Percentiles rank a stretch among this genome's conserved stretches.
Conservation (phyloP, 2,329 filamentous ascomycete genomes). For the Daldinia eschscholtzii region DNA sequence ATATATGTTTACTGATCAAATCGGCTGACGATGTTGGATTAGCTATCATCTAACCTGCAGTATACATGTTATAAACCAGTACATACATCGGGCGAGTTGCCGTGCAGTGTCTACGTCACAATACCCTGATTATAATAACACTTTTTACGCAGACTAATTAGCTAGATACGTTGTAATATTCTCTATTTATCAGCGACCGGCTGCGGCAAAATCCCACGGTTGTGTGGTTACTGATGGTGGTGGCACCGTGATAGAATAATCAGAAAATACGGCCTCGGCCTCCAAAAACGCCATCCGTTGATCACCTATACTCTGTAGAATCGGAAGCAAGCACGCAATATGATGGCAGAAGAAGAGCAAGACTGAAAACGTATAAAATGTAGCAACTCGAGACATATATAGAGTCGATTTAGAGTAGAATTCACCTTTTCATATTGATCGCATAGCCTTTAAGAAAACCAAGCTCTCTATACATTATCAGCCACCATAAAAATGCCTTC, state of each 20-base stretch:
- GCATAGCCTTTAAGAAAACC: background rate
- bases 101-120: background rate
- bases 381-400: background rate
- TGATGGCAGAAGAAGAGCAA: background rate
- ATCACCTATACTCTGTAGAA: background rate
- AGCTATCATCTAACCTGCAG: background rate
- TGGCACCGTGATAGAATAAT: slow-evolving; percentile 38
- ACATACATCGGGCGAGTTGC: background rate
- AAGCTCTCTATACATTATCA: background rate
- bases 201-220: background rate
- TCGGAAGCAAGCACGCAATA: background rate
- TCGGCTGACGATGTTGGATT: background rate
- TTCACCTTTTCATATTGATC: too few species aligned
- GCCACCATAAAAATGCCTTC: slow-evolving; percentile 45
- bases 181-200: slow-evolving; percentile 1
- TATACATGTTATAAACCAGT: background rate
- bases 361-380: background rate
- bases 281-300: background rate
- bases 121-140: background rate
- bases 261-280: slow-evolving; percentile 27
- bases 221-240: slow-evolving; percentile 25
- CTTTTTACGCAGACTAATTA: background rate
- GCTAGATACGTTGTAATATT: background rate
- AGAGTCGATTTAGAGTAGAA: background rate
- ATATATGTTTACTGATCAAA: slow-evolving; percentile 10